Evolutionary conservation across 306 rosid genomes (phyloP).

Genomic region (Parietaria judaica): DNA sequence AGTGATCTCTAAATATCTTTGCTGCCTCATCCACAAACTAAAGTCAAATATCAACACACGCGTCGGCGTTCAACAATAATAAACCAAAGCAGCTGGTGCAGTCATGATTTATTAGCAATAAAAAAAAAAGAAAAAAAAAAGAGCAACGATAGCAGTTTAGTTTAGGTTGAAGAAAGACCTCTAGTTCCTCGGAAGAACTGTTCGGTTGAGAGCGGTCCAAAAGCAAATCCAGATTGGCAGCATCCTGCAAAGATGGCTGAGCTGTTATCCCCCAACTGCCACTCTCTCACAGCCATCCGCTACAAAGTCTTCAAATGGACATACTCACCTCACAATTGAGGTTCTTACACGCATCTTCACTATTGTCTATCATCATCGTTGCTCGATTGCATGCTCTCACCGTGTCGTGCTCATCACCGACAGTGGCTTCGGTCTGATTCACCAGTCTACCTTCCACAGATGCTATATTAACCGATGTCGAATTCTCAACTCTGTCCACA

Average conservation of each 20-base stretch:
- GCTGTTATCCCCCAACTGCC: conserved; percentile 63
- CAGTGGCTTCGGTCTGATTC: conserved; percentile 36
- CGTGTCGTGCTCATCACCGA: conserved; percentile 34
- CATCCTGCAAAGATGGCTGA: conserved; percentile 76
- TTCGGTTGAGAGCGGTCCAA: conserved; percentile 41
- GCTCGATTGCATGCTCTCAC: conserved; percentile 40
- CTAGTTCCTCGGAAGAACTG: conserved; percentile 44
- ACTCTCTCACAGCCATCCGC: conserved; percentile 58
- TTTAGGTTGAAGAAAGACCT: conserved; percentile 64
- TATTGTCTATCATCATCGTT: conserved; percentile 31
- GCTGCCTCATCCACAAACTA: neutral
- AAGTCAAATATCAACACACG: neutral
- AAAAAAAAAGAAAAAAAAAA: neutral
- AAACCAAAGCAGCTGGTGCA: neutral
- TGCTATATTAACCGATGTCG: conserved; percentile 32
- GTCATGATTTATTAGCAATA: no score
- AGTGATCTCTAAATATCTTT: conserved; percentile 23
- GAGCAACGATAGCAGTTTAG: conserved; percentile 20
- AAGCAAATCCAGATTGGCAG: conserved; percentile 35
- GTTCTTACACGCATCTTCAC: conserved; percentile 38
- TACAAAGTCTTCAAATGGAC: conserved; percentile 54
- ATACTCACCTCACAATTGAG: conserved; percentile 83
- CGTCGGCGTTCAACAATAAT: neutral
- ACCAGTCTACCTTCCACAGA: conserved; percentile 27
- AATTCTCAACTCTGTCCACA: conserved; percentile 33